These are phyloP conservation scores for Carnegiea gigantea DNA, from an alignment of 179 eudicot species.

Conservation along the genomic window DNA sequence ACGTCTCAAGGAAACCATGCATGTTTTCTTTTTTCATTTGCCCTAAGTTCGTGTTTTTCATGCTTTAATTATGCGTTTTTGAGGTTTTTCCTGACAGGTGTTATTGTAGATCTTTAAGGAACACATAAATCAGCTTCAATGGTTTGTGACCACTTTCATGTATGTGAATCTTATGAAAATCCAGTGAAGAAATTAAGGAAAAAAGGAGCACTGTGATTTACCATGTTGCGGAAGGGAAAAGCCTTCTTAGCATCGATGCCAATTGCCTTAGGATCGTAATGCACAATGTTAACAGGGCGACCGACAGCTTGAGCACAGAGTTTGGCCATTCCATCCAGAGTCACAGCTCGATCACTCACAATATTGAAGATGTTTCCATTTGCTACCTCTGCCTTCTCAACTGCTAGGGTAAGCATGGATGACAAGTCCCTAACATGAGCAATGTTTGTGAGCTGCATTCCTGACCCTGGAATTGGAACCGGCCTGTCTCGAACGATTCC, in stretches of 20 bases:
- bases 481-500: conserved; percentile 94
- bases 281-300: conserved; percentile 70
- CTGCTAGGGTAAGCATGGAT: conserved; percentile 86
- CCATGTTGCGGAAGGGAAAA: conserved; percentile 95
- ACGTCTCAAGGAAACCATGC: too few relatives aligned
- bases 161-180: too few relatives aligned
- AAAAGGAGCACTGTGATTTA: conserved; percentile 21
- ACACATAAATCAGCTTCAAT: background rate
- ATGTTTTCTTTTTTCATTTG: background rate
- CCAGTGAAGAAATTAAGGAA: background rate
- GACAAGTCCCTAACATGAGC: conserved; percentile 84
- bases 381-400: conserved; percentile 74
- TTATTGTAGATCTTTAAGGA: background rate
- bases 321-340: conserved; percentile 90
- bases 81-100: background rate
- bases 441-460: conserved; percentile 92
- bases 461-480: conserved; percentile 90
- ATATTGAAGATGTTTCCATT: conserved; percentile 84
- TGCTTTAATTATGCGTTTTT: background rate
- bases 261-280: conserved; percentile 86
- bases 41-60: background rate
- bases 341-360: conserved; percentile 96
- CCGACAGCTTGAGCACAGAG: conserved; percentile 93
- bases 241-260: conserved; percentile 96
- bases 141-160: too few relatives aligned